A percentile compares a stretch with the other conserved stretches of the same genome.
phyloP scores from a whole-genome alignment of 768 basidiomycete species.

The Infundibulicybe gibba region DNA sequence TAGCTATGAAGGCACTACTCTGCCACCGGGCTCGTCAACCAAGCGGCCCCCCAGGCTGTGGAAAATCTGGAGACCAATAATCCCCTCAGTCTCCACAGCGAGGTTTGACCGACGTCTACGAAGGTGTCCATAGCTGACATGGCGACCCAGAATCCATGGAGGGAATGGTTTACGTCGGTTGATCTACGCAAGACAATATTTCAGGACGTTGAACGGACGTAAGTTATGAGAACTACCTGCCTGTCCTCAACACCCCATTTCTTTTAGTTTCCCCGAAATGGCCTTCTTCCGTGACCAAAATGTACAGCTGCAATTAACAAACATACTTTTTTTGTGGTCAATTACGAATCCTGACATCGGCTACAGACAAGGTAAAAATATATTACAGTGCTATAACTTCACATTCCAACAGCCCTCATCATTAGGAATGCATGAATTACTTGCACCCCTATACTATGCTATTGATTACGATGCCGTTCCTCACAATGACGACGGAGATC shows the following conservation, averaged over 20 bases:
- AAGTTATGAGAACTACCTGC: constrained; percentile 25
- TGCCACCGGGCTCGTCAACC: constrained; percentile 45
- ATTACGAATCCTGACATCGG: constrained; percentile 78
- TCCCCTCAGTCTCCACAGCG: constrained; percentile 75
- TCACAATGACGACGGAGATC: constrained; percentile 24
- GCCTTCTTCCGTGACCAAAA: constrained; percentile 77
- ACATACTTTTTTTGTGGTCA: constrained; percentile 85
- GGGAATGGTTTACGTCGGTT: constrained; percentile 85
- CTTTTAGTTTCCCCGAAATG: constrained; percentile 88
- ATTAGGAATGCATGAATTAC: constrained; percentile 92
- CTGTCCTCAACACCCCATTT: constrained; percentile 4
- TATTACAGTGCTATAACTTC: neutral
- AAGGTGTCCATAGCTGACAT: constrained; percentile 1
- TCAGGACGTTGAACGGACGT: constrained; percentile 97
- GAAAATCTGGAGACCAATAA: constrained; percentile 70
- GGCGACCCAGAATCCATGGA: constrained; percentile 84
- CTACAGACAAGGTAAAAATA: constrained; percentile 71
- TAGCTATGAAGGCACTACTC: constrained; percentile 68
- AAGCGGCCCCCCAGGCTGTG: constrained; percentile 20
- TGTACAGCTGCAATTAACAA: constrained; percentile 77
- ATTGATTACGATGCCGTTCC: constrained; percentile 78
- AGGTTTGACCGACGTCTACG: constrained; percentile 36
- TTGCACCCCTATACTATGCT: constrained; percentile 84
- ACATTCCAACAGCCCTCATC: constrained; percentile 1
- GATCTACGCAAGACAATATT: constrained; percentile 87